Conservation (phyloP, 2,329 filamentous ascomycete genomes). For the Fusarium tuaranense region DNA sequence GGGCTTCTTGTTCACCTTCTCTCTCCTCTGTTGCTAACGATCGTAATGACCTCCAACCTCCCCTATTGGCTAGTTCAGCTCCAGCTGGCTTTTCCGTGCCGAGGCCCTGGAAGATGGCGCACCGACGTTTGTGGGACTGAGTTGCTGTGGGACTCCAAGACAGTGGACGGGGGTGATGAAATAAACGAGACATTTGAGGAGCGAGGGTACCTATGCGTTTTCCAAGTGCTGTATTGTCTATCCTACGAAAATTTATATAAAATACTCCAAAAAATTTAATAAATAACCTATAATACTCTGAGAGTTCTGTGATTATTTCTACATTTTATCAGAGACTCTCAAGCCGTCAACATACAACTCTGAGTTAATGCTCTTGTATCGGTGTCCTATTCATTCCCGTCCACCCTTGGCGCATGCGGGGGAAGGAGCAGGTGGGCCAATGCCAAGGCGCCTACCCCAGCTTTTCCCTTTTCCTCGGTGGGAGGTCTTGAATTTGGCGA, state of each 20-base stretch:
- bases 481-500: not conserved
- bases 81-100: not conserved
- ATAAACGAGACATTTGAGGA: not conserved
- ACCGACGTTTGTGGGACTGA: not conserved
- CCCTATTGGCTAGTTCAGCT: not conserved
- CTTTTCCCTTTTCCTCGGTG: not conserved
- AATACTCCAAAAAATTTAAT: not conserved
- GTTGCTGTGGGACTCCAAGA: not conserved
- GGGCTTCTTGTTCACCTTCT: not conserved
- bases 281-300: not conserved
- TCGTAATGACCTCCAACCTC: not conserved
- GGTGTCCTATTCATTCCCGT: not conserved
- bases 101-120: constrained; percentile 1
- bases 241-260: not conserved
- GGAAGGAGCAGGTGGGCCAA: constrained; percentile 1
- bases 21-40: not conserved
- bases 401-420: not conserved
- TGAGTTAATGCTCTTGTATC: not conserved
- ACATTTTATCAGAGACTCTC: not conserved
- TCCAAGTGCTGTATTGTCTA: not conserved
- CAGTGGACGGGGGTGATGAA: not conserved
- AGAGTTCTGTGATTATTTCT: not conserved
- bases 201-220: not conserved
- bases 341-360: not conserved
- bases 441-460: not conserved